These are phyloP conservation scores for Phialophora chinensis DNA, from an alignment of 2,329 filamentous ascomycete species.

Conservation along the genomic window DNA sequence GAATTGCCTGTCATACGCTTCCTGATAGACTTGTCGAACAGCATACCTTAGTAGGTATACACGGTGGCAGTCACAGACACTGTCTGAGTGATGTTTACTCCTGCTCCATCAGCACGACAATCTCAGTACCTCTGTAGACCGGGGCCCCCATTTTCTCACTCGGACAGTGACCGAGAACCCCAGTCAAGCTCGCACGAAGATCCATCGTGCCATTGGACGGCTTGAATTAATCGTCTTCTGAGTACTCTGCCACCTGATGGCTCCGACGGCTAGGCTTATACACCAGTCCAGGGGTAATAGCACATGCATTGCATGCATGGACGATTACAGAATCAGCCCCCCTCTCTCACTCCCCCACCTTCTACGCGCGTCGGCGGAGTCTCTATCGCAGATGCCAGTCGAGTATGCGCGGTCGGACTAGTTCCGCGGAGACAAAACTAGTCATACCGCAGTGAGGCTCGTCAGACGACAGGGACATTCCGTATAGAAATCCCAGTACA, in stretches of 20 bases:
- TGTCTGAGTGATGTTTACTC: background rate
- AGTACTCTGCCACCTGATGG: background rate
- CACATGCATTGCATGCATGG: background rate
- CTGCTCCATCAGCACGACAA: background rate
- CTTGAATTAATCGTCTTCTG: background rate
- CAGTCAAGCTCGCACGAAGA: background rate
- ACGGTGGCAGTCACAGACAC: background rate
- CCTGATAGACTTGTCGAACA: background rate
- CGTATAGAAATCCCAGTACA: background rate
- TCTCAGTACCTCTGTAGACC: background rate
- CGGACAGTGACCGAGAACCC: background rate
- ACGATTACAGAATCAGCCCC: background rate
- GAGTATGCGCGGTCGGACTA: background rate
- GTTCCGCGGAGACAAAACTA: background rate
- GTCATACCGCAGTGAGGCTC: background rate
- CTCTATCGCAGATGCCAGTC: background rate
- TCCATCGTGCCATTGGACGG: background rate
- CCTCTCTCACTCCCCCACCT: background rate
- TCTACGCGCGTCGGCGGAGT: too few species aligned
- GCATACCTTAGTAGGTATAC: background rate
- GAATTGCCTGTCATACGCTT: background rate
- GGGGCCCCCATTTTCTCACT: background rate
- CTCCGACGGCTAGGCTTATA: background rate
- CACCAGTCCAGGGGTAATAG: background rate
- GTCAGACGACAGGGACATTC: background rate